phyloP scores from a whole-genome alignment of 1,139 yeast species.

The Zygoascus hellenicus region DNA sequence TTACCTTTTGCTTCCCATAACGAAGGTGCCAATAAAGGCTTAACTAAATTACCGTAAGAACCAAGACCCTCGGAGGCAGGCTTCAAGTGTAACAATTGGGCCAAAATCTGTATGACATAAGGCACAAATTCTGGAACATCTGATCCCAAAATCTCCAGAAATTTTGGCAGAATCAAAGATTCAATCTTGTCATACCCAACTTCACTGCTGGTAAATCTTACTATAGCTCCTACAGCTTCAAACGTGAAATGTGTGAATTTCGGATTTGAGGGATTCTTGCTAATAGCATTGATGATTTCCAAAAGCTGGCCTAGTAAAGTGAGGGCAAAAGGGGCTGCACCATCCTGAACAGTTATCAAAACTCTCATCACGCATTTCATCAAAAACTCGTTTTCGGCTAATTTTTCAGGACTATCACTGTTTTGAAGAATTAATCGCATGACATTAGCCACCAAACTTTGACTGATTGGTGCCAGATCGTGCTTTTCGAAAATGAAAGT shows the following conservation, averaged over 20 bases:
- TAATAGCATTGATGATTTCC: constrained; percentile 60
- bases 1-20: constrained; percentile 94
- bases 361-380: constrained; percentile 87
- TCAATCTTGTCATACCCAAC: constrained; percentile 41
- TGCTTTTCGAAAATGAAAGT: constrained; percentile 59
- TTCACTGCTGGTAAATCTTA: constrained; percentile 45
- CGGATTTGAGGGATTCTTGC: constrained; percentile 93
- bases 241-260: constrained; percentile 84
- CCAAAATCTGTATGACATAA: constrained; percentile 81
- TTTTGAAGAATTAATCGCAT: constrained; percentile 60
- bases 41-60: constrained; percentile 54
- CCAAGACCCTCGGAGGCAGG: constrained; percentile 37
- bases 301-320: constrained; percentile 55
- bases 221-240: constrained; percentile 75
- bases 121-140: constrained; percentile 95
- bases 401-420: constrained; percentile 70
- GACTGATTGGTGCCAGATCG: constrained; percentile 58
- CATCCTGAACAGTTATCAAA: constrained; percentile 66
- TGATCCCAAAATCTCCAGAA: constrained; percentile 61
- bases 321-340: constrained; percentile 40
- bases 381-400: constrained; percentile 91
- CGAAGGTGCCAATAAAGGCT: constrained; percentile 79
- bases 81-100: constrained; percentile 64
- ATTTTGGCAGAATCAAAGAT: constrained; percentile 56
- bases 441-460: constrained; percentile 54